phyloP scores from a whole-genome alignment of 139 green algal genomes.

The Coelastrella sp. region DNA sequence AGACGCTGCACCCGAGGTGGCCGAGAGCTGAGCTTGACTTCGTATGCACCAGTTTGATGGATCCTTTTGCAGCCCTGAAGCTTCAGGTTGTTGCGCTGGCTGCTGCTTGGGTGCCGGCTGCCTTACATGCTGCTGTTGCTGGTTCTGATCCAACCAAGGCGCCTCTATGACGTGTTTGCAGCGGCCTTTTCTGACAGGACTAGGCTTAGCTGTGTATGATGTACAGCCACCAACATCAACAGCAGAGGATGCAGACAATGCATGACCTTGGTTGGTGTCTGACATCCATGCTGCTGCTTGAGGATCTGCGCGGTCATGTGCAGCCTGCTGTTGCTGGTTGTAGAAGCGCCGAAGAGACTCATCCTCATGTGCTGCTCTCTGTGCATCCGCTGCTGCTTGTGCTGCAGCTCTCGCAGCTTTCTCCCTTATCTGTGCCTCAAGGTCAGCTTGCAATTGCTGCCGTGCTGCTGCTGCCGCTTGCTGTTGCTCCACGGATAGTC shows the following conservation, averaged over 20 bases:
- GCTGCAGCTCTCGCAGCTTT: conserved; percentile 25
- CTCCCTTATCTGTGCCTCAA: conserved; percentile 24
- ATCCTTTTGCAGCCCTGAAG: background rate
- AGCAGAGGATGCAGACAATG: background rate
- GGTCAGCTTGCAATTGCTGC: conserved; percentile 15
- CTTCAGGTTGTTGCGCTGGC: background rate
- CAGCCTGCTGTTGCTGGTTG: conserved; percentile 18
- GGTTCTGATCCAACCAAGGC: conserved; percentile 27
- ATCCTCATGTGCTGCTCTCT: conserved; percentile 13
- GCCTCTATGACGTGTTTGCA: conserved; percentile 32
- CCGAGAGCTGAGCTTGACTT: no score
- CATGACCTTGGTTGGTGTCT: no score
- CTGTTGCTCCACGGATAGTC: conserved; percentile 29
- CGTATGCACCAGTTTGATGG: no score
- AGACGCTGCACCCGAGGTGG: no score
- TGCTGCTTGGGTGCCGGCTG: conserved; percentile 7
- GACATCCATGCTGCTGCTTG: background rate
- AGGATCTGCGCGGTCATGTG: no score
- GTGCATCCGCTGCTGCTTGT: conserved; percentile 18
- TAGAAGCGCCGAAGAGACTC: conserved; percentile 8
- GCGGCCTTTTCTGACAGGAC: background rate
- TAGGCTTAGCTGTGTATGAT: background rate
- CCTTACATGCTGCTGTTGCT: background rate
- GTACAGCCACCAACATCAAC: background rate
- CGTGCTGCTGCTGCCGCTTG: conserved; percentile 25